Percentiles rank a stretch among this genome's conserved stretches.
Conservation (phyloP, 2,329 filamentous ascomycete genomes). For the Xylariaceae sp. region DNA sequence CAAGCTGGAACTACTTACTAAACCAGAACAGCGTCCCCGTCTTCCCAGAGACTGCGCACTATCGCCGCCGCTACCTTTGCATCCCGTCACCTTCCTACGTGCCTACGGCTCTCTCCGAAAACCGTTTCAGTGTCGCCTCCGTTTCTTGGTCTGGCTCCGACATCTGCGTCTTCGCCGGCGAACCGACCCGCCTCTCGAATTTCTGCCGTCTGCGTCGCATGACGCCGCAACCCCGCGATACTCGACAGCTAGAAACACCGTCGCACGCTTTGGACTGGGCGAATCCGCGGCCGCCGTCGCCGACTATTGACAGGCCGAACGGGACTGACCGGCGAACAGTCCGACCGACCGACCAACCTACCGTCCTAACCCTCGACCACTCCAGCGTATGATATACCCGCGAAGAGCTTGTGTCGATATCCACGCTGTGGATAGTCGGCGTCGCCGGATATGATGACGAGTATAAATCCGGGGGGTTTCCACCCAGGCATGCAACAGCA, state of each 20-base stretch:
- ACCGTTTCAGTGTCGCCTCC: neutral
- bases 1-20: constrained; percentile 8
- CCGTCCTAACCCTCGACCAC: constrained; percentile 4
- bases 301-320: neutral
- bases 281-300: too few species aligned
- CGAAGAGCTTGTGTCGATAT: constrained; percentile 43
- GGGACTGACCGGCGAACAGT: neutral
- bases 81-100: neutral
- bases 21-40: constrained; percentile 4
- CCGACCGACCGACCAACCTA: constrained; percentile 4
- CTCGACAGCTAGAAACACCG: neutral
- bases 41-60: neutral
- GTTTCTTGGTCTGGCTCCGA: neutral
- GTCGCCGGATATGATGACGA: constrained; percentile 57
- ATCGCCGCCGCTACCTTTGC: constrained; percentile 1
- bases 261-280: neutral
- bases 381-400: constrained; percentile 40
- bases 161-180: neutral
- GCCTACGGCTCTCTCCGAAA: neutral
- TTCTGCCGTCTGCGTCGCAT: neutral
- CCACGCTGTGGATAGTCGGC: constrained; percentile 53
- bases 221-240: neutral
- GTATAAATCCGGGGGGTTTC: constrained; percentile 54
- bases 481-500: constrained; percentile 67
- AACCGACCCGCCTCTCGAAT: neutral